phyloP scores from a whole-genome alignment of 2,329 filamentous ascomycete species.

The Calonectria henricotiae region DNA sequence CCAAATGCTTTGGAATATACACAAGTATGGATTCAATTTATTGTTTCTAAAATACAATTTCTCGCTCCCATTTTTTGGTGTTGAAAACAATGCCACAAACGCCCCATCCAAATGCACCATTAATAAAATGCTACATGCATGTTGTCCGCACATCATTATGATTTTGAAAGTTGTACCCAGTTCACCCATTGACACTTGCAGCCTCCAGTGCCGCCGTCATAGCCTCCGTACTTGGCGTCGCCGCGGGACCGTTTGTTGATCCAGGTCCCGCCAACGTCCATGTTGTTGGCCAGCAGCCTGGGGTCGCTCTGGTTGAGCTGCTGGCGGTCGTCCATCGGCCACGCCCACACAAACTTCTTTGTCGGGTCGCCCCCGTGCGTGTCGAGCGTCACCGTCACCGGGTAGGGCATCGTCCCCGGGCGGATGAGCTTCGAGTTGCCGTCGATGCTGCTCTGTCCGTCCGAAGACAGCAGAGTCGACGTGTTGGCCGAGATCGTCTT shows the following conservation, averaged over 20 bases:
- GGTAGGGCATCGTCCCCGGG: constrained; percentile 77
- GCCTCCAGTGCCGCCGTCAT: constrained; percentile 76
- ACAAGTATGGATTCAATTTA: constrained; percentile 11
- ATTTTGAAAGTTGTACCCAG: constrained; percentile 54
- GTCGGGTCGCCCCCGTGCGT: constrained; percentile 73
- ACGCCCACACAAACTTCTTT: constrained; percentile 71
- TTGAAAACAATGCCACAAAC: constrained; percentile 9
- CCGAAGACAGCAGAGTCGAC: constrained; percentile 58
- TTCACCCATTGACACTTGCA: constrained; percentile 77
- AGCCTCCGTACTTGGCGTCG: constrained; percentile 70
- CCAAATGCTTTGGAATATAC: neutral
- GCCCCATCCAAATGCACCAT: constrained; percentile 21
- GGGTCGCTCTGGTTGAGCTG: constrained; percentile 63
- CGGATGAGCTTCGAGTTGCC: constrained; percentile 54
- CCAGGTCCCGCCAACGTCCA: constrained; percentile 67
- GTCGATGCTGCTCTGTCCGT: constrained; percentile 52
- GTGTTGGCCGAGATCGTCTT: constrained; percentile 63
- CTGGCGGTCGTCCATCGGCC: constrained; percentile 66
- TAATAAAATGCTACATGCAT: constrained; percentile 27
- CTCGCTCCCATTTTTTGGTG: constrained; percentile 22
- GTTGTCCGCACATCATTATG: constrained; percentile 22
- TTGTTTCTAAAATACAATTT: constrained; percentile 32
- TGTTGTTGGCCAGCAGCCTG: constrained; percentile 66
- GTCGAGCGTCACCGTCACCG: constrained; percentile 74
- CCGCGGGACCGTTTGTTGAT: constrained; percentile 68